Evolutionary conservation across 1,139 yeast genomes (phyloP).

Genomic region (Yamadazyma jaroonii): DNA sequence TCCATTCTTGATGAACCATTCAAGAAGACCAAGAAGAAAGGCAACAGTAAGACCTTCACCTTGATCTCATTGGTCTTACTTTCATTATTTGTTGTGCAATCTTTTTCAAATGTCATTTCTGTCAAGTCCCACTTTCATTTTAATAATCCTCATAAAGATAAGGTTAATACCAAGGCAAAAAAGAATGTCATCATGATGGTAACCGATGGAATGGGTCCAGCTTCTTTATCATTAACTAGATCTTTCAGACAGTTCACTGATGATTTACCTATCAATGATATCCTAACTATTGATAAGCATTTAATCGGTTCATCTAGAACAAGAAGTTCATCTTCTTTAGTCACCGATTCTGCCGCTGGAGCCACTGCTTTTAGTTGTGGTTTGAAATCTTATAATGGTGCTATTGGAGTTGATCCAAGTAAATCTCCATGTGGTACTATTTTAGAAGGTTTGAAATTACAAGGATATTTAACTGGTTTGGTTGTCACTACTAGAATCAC

Average conservation of each 20-base stretch:
- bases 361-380: conserved; percentile 89
- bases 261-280: conserved; percentile 47
- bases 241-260: conserved; percentile 62
- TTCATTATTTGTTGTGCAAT: conserved; percentile 1
- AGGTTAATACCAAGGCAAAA: conserved; percentile 7
- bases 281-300: conserved; percentile 60
- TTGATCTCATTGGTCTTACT: conserved; percentile 1
- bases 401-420: conserved; percentile 70
- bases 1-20: conserved; percentile 7
- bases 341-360: conserved; percentile 93
- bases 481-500: conserved; percentile 81
- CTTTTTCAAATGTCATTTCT: background rate
- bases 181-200: conserved; percentile 77
- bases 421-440: conserved; percentile 75
- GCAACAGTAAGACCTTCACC: background rate
- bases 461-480: conserved; percentile 76
- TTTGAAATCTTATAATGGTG: conserved; percentile 76
- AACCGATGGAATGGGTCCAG: conserved; percentile 91
- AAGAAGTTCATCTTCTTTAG: conserved; percentile 63
- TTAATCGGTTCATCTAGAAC: conserved; percentile 80
- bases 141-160: background rate
- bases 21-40: background rate
- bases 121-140: background rate
- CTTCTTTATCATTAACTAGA: conserved; percentile 72
- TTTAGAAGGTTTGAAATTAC: conserved; percentile 75